These are phyloP conservation scores for Nissolia schottii DNA, from an alignment of 306 rosid species.

Conservation along the genomic window DNA sequence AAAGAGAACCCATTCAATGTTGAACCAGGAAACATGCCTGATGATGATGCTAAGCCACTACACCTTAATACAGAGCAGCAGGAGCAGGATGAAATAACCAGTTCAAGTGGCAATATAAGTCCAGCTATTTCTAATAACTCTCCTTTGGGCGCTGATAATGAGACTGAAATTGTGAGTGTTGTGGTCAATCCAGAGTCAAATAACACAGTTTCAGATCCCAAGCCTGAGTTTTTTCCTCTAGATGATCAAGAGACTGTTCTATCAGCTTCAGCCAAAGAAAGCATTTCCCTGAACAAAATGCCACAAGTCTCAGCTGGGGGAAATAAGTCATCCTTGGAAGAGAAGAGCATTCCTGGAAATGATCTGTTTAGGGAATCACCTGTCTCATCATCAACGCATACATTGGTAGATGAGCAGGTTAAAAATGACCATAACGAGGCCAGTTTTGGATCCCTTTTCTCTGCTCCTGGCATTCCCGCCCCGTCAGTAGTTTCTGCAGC, in stretches of 20 bases:
- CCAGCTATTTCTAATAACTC: constrained; percentile 26
- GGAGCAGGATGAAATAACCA: constrained; percentile 47
- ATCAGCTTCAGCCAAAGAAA: constrained; percentile 38
- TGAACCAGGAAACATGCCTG: constrained; percentile 34
- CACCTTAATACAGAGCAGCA: constrained; percentile 37
- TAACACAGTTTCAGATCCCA: constrained; percentile 36
- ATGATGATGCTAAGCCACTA: constrained; percentile 31
- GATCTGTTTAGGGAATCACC: constrained; percentile 30
- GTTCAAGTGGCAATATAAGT: constrained; percentile 32
- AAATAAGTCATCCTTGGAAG: constrained; percentile 44
- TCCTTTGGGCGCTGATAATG: constrained; percentile 29
- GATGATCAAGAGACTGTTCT: constrained; percentile 32
- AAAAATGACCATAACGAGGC: constrained; percentile 29
- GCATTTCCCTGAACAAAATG: constrained; percentile 33
- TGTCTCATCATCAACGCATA: constrained; percentile 27
- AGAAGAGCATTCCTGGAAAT: constrained; percentile 29
- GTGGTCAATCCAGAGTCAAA: constrained; percentile 36
- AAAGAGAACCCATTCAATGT: constrained; percentile 38
- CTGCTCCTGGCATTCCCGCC: constrained; percentile 93
- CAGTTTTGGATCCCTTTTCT: constrained; percentile 54
- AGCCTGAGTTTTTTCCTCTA: constrained; percentile 30
- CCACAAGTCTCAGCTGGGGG: constrained; percentile 39
- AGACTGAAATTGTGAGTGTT: constrained; percentile 27
- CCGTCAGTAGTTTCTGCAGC: constrained; percentile 84
- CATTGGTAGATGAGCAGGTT: constrained; percentile 37